Evolutionary conservation across 148 eudicot species (phyloP), one percentile per base, ranked within the genome.

Genomic region (Salicornia ramosissima): DNA sequence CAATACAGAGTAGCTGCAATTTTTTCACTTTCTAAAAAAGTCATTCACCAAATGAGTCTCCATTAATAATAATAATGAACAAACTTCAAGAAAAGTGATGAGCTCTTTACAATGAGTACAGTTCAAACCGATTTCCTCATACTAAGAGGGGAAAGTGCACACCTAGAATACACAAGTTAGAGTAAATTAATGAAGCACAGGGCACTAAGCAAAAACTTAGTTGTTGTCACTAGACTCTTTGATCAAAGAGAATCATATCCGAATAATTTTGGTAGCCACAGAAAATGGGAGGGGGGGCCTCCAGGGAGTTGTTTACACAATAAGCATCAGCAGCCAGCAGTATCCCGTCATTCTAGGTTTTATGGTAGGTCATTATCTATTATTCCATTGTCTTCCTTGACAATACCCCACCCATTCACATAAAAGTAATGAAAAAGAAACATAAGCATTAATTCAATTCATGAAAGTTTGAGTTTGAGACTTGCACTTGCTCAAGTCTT

Each of bases 241-340:
- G 57, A n/a, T n/a, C n/a, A n/a, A 40, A 29, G 56, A 42, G 80
- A 67, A 78, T 78, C 77, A 68, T 62, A 73, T 78, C 76, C 42
- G 69, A 68, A 68, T 52, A 62, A 46, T 33, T 30, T 54, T 63
- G 14, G 54, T 59, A 73, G 77, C 66, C 80, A 53, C 53, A 72
- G 42, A 78, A 78, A 78, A 72, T 78, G 52, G 69, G 28, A 69
- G 62, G 70, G 18, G 70, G 65, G 31, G 47, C 56, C 70, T 68
- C 51, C 66, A 61, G 0, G 40, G 51, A 62, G 46, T 73, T 78
- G 61, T 68, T 73, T 78, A 78, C 70, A 55, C 72, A 46, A 60
- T 43, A 24, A 26, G n/a, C n/a, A n/a, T n/a, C n/a, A n/a, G n/a
- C 43, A 56, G 72, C 61, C 54, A 49, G 69, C 74, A 46, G 25